Base-by-base conservation (phyloP, 345 rosid species). In the Gossypioides kirkii region DNA sequence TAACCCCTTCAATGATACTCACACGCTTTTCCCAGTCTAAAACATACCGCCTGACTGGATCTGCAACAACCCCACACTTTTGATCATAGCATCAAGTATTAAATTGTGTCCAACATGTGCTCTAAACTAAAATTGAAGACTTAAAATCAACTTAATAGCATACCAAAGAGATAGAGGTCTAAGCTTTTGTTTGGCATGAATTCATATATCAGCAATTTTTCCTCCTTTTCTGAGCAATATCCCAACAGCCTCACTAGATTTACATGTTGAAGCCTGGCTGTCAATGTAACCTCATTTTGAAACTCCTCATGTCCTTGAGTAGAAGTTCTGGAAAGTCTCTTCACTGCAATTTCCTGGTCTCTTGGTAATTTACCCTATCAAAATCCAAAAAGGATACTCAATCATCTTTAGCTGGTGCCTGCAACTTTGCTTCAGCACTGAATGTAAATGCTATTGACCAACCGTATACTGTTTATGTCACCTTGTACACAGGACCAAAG, bases 131-230 rank as follows among this genome's bases (percentile, higher is more conserved):
- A 18, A 10, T 22, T 32, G 0, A 53, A 32, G 62, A 22, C 38
- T 20, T 20, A 25, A 66, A 64, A 45, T 64, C 22, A 64, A 26
- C 42, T 50, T 3, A 50, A 32, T 50, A 26, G 55, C 77, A 46
- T 53, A 78, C 81, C 78, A 47, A 74, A 78, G 38, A 78, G 76
- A 45, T 71, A 74, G 47, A 43, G 38, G 13, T 79, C 81, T 6
- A 79, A 36, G 73, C 78, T 79, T 79, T 65, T 80, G 56, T 76
- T 72, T 9, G 82, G 74, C 82, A 80, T 80, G 72, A 43, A 13
- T 43, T 80, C 82, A 2, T 79, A 79, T 26, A 79, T 76, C 70
- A 79, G 61, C 73, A 79, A 60, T 46, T 72, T 79, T 67, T 80
- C 82, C 17, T 76, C 77, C 55, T 28, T 17, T 61, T 71, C 79